These are phyloP conservation scores for Dioscorea alata DNA, from an alignment of 106 monocot genomes.

Conservation along the genomic window DNA sequence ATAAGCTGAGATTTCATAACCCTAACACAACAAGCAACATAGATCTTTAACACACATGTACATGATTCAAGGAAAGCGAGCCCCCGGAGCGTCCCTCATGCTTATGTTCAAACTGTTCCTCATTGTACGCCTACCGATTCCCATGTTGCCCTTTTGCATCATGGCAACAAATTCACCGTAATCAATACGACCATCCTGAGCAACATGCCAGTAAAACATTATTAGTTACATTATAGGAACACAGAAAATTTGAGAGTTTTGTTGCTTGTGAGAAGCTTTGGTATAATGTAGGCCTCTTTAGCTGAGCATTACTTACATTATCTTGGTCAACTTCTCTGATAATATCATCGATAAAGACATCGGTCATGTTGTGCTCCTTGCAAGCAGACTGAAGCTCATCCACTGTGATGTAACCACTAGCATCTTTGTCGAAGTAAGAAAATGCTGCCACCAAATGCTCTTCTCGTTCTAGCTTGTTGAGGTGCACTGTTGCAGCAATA, in stretches of 20 bases:
- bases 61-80: neutral
- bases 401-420: constrained; percentile 62
- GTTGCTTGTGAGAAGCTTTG: no score
- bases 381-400: constrained; percentile 58
- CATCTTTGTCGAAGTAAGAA: constrained; percentile 57
- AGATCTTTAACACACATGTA: neutral
- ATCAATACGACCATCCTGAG: constrained; percentile 51
- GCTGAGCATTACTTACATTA: constrained; percentile 25
- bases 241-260: no score
- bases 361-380: constrained; percentile 43
- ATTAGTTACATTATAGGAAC: neutral
- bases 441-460: constrained; percentile 50
- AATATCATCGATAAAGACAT: constrained; percentile 46
- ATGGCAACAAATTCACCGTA: constrained; percentile 54
- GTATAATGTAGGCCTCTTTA: no score
- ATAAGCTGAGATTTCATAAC: no score
- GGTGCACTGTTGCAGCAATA: constrained; percentile 49
- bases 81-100: constrained; percentile 30
- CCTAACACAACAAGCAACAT: no score
- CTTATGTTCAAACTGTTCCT: constrained; percentile 47
- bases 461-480: constrained; percentile 47
- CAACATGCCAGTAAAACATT: neutral
- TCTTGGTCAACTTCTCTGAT: constrained; percentile 53
- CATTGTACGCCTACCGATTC: constrained; percentile 43
- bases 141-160: constrained; percentile 56